Evolutionary conservation across 2,329 filamentous ascomycete genomes (phyloP), one percentile per base, ranked within the genome.

Genomic region (Lomentospora prolificans): DNA sequence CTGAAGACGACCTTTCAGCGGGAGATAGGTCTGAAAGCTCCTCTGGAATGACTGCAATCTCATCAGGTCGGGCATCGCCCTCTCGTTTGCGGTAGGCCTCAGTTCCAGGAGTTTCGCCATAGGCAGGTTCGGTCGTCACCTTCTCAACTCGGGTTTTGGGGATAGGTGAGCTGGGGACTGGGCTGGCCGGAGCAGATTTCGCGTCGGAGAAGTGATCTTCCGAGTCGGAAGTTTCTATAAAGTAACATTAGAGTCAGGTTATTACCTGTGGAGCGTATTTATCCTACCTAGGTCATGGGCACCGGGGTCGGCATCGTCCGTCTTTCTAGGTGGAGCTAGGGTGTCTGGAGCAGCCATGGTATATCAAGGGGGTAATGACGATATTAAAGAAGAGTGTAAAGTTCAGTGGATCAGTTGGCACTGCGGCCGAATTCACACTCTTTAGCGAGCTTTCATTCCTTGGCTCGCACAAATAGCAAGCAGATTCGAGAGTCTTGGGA

Each of bases 141-240:
- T 76, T 80, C 64, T 84, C 80, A 31, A 84, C 75, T 55, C 79
- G 70, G 24, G 79, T 82, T 59, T 72, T 76, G n/a, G 80, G 82
- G 55, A 83, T 76, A 19, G 80, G 78, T 12, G 78, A 79, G 59
- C 65, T 68, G 41, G 67, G 63, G 4, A 67, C 69, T 7, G 70
- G 72, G 65, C 68, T 78, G 61, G 63, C 68, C 57, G 65, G 72
- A 56, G 68, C 76, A 31, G 81, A 84, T 55, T 79, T 79, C 31
- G 84, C 83, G 65, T 87, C 84, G 53, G 80, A 85, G 67, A 85
- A 87, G 69, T 86, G 84, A 61, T 87, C 84, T 50, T 86, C 84
- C 27, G 81, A 85, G 59, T 86, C 84, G 51, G 82, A 84, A 28
- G 73, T 74, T 58, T 79, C 78, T 50, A 24, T 33, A 30, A 9